Evolutionary conservation across 2,329 filamentous ascomycete species (phyloP).

Genomic region (Fusarium nematophilum): DNA sequence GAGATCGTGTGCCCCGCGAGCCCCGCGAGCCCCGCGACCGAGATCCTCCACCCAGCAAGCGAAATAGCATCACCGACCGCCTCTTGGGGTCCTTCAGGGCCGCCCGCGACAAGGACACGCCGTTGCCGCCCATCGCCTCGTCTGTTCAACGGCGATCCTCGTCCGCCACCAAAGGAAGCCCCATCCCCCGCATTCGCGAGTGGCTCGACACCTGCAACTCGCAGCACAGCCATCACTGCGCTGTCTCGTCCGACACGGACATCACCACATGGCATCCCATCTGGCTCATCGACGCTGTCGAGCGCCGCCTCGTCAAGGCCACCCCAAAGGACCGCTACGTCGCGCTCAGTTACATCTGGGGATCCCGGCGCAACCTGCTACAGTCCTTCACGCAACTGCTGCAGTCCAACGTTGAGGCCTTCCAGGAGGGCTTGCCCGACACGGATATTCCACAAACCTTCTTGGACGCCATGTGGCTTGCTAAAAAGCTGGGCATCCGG

Average conservation of each 20-base stretch:
- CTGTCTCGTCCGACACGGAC: constrained; percentile 39
- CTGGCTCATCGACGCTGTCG: constrained; percentile 56
- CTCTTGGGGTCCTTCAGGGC: constrained; percentile 50
- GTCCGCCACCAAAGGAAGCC: constrained; percentile 48
- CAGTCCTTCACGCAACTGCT: constrained; percentile 48
- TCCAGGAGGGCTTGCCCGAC: constrained; percentile 51
- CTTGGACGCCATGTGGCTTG: constrained; percentile 57
- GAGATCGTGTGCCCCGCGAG: constrained; percentile 28
- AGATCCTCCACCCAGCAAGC: constrained; percentile 47
- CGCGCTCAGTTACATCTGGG: constrained; percentile 61
- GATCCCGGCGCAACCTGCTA: constrained; percentile 44
- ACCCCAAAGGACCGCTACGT: constrained; percentile 55
- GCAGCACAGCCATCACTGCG: constrained; percentile 56
- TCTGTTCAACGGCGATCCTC: constrained; percentile 48
- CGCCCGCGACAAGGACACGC: constrained; percentile 46
- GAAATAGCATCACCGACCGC: constrained; percentile 56
- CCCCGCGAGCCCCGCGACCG: constrained; percentile 21
- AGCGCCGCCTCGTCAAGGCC: constrained; percentile 53
- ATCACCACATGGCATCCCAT: constrained; percentile 52
- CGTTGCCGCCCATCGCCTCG: constrained; percentile 29
- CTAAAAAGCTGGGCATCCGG: constrained; percentile 55
- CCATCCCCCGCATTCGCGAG: constrained; percentile 53
- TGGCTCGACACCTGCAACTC: constrained; percentile 58
- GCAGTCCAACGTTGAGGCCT: constrained; percentile 51
- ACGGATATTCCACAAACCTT: constrained; percentile 55